phyloP scores from a whole-genome alignment of 2,329 filamentous ascomycete genomes.

The Macrophomina phaseolina region DNA sequence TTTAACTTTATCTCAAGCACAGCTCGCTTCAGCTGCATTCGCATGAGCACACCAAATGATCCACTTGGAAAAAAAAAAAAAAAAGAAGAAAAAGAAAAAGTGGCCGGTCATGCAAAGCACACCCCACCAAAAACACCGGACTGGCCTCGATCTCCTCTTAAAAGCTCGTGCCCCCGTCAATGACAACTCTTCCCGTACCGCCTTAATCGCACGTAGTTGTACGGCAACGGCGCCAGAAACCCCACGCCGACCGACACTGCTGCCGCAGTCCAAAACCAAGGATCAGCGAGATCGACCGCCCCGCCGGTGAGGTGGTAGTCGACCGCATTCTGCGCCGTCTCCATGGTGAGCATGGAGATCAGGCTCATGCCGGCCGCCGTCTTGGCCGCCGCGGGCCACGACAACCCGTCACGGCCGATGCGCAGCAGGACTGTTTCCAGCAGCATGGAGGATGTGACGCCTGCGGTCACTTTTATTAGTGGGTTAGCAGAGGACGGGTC shows the following conservation, averaged over 20 bases:
- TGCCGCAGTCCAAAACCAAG: slow-evolving; percentile 60
- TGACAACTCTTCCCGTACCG: slow-evolving; percentile 58
- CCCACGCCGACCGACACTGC: slow-evolving; percentile 51
- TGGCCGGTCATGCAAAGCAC: too few species aligned
- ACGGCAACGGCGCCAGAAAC: slow-evolving; percentile 58
- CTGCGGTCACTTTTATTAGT: slow-evolving; percentile 53
- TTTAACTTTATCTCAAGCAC: too few species aligned
- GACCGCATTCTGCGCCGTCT: slow-evolving; percentile 60
- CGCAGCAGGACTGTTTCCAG: slow-evolving; percentile 60
- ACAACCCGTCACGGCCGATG: slow-evolving; percentile 54
- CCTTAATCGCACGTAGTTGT: slow-evolving; percentile 58
- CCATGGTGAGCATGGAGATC: slow-evolving; percentile 66
- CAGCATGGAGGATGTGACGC: slow-evolving; percentile 58
- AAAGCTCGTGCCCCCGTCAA: slow-evolving; percentile 33
- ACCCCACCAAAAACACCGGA: too few species aligned
- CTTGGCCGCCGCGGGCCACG: slow-evolving; percentile 54
- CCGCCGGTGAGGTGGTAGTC: slow-evolving; percentile 63
- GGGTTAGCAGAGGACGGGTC: too few species aligned
- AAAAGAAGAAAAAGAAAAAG: too few species aligned
- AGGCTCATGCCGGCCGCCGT: slow-evolving; percentile 65
- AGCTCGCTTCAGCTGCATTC: too few species aligned
- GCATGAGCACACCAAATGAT: too few species aligned
- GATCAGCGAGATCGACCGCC: slow-evolving; percentile 52
- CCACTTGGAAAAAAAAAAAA: too few species aligned
- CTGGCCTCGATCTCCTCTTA: too few species aligned